Evolutionary conservation across 176 grass and related monocot genomes (phyloP).

Genomic region (Tillandsia leiboldiana): DNA sequence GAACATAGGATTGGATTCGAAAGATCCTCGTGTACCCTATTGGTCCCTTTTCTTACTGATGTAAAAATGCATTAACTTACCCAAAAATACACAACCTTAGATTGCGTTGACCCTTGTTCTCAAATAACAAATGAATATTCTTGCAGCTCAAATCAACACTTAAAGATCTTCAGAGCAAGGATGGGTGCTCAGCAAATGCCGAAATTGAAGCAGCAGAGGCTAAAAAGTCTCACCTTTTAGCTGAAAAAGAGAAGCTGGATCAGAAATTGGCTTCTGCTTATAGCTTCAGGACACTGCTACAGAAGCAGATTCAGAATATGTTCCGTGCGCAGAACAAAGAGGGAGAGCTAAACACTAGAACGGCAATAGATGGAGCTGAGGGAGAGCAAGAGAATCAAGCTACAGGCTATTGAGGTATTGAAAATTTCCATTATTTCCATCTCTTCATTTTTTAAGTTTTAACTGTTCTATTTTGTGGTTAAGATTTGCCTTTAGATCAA

Average conservation of each 20-base stretch:
- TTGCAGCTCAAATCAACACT: constrained; percentile 53
- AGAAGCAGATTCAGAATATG: constrained; percentile 62
- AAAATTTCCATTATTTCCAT: not conserved
- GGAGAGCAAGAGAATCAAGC: not conserved
- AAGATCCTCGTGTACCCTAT: too few species aligned
- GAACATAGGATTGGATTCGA: too few species aligned
- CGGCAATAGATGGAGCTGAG: not conserved
- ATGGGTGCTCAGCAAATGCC: constrained; percentile 30
- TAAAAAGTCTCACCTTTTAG: constrained; percentile 48
- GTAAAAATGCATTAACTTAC: not conserved
- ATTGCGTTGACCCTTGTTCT: not conserved
- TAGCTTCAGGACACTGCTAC: constrained; percentile 49
- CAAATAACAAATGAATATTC: not conserved
- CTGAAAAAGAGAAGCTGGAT: constrained; percentile 50
- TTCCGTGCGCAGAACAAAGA: constrained; percentile 26
- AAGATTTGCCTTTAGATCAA: not conserved
- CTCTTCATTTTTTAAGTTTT: not conserved
- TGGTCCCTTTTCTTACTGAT: too few species aligned
- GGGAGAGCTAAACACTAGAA: not conserved
- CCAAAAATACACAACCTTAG: not conserved
- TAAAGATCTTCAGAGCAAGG: constrained; percentile 37
- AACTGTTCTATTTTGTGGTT: not conserved
- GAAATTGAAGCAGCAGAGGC: constrained; percentile 52
- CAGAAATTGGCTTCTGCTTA: constrained; percentile 42
- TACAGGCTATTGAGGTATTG: not conserved